Conservation (phyloP, 75 land plant genomes). For the Cupressus sempervirens region DNA sequence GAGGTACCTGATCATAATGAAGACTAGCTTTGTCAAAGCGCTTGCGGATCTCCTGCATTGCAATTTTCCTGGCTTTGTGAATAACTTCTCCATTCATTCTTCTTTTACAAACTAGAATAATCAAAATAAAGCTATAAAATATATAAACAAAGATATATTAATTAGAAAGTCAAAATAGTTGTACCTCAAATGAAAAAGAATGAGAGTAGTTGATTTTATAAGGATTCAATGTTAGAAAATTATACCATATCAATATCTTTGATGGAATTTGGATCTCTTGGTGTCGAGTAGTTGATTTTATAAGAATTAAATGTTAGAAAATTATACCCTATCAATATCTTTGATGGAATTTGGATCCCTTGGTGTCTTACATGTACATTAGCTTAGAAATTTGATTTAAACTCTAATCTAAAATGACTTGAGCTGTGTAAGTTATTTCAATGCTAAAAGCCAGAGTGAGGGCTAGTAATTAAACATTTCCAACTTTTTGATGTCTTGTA, state of each 20-base stretch:
- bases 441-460: not conserved
- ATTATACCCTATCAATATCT: no score
- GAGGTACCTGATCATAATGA: slow-evolving; percentile 84
- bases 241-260: not conserved
- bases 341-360: no score
- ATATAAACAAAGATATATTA: not conserved
- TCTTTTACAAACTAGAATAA: not conserved
- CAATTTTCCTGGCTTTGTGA: not conserved
- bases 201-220: not conserved
- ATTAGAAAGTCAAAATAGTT: not conserved
- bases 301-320: no score
- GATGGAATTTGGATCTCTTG: not conserved
- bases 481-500: not conserved
- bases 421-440: not conserved
- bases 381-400: not conserved
- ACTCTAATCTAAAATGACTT: not conserved
- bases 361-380: not conserved
- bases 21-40: slow-evolving; percentile 96
- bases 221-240: not conserved
- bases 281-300: no score
- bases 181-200: not conserved
- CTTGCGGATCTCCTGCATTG: slow-evolving; percentile 87
- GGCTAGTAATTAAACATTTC: not conserved
- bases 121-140: not conserved
- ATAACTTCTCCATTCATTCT: not conserved